These are phyloP conservation scores for Trichoderma harzianum DNA, from an alignment of 2,329 filamentous ascomycete species.

Conservation along the genomic window DNA sequence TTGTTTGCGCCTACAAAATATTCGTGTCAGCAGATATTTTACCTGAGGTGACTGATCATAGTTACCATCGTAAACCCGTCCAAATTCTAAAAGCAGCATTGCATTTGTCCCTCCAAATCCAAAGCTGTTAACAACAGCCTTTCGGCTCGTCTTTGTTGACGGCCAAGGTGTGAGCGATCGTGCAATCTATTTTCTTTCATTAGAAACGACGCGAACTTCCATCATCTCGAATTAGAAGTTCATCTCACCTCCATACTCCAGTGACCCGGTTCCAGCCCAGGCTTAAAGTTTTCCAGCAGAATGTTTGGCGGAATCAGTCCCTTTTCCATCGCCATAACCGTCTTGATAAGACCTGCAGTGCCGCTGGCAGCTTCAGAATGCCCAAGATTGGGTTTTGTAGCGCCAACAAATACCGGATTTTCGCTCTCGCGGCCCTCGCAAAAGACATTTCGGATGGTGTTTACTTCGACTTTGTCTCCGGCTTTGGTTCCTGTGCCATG, in stretches of 20 bases:
- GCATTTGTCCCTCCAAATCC: conserved; percentile 57
- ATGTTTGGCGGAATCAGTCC: conserved; percentile 9
- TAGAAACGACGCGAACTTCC: not conserved
- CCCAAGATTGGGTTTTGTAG: conserved; percentile 4
- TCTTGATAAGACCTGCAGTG: conserved; percentile 9
- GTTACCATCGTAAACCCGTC: not conserved
- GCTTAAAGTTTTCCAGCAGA: not conserved
- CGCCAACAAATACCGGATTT: not conserved
- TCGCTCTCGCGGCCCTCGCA: not conserved
- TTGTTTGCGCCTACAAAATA: not conserved
- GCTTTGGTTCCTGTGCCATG: conserved; percentile 22
- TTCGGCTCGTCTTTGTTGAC: not conserved
- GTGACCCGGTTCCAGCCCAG: not conserved
- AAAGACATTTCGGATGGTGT: conserved; percentile 14
- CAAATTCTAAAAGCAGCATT: conserved; percentile 35
- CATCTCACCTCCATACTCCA: conserved; percentile 1
- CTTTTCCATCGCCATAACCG: conserved; percentile 8
- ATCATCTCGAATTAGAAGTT: too few relatives aligned
- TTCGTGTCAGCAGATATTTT: not conserved
- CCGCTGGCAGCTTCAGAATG: conserved; percentile 10
- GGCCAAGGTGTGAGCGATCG: not conserved
- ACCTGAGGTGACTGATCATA: too few relatives aligned
- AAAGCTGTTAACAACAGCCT: conserved; percentile 48
- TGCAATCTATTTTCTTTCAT: not conserved
- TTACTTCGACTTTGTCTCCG: conserved; percentile 20